Base-by-base conservation (phyloP, 306 rosid species). In the Canavalia gladiata region DNA sequence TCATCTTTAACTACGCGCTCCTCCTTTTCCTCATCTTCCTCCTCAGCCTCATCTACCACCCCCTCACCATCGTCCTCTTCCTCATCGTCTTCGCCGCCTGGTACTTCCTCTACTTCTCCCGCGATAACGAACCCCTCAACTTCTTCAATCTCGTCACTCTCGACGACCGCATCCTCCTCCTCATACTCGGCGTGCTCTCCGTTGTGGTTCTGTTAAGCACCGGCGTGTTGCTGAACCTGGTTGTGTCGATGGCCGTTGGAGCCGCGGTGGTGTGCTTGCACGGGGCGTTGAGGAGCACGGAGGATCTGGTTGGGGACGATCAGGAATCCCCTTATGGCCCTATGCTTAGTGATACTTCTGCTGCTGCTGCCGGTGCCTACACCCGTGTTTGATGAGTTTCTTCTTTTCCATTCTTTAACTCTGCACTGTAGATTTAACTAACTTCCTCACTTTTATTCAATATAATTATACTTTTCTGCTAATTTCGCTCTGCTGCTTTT, bases 261-360 rank as follows among this genome's bases (percentile, higher is more conserved):
- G 68, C 75, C 4, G 34, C 1, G 0, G 29, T 87, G 72, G 86
- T 85, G 29, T 75, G 60, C 35, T 5, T 90, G 33, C 97, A 90
- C 28, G 92, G 86, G 0, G 90, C 76, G 29, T 58, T 90, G 28
- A 85, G 92, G 84, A 78, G 87, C 7, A 89, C 91, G 0, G 97
- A 92, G 30, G 94, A 82, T 4, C 91, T 88, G 28, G 87, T 87
- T 5, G 82, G 56, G 72, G 97, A 87, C 45, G 93, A 90, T 25
- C 86, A 77, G 3, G 90, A 90, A 58, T 90, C 93, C 0, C 97
- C 94, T 0, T 92, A 90, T 62, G 97, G 91, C 0, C 76, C 89
- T 76, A 71, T 86, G 86, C 82, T 92, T 0, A 30, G 81, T 4
- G 88, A 84, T 12, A 33, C 25, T 18, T 18, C 25, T 18, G 25